phyloP scores from a whole-genome alignment of 768 basidiomycete genomes.

The Boletus pseudo-olivaceus region DNA sequence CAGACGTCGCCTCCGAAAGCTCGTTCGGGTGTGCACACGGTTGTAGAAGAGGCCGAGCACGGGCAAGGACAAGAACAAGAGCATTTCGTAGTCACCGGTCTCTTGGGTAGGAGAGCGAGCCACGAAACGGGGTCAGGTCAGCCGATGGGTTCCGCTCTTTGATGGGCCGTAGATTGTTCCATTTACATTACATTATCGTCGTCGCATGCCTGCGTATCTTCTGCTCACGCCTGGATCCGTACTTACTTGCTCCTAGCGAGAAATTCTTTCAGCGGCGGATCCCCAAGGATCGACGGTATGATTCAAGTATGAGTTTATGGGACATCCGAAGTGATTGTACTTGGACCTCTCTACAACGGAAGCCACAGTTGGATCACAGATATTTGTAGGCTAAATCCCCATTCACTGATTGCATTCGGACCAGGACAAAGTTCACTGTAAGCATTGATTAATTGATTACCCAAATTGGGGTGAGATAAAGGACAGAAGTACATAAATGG shows the following conservation, averaged over 20 bases:
- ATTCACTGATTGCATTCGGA: too few species aligned
- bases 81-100: conserved; percentile 2
- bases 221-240: not conserved
- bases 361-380: too few species aligned
- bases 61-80: conserved; percentile 18
- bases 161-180: conserved; percentile 4
- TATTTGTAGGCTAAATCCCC: too few species aligned
- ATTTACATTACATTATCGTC: not conserved
- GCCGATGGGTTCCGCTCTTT: conserved; percentile 30
- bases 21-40: conserved; percentile 21
- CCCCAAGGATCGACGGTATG: not conserved
- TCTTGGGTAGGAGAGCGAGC: conserved; percentile 4
- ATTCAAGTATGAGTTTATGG: not conserved
- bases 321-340: not conserved
- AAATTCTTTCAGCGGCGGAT: not conserved
- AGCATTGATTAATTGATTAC: not conserved
- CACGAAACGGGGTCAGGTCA: conserved; percentile 16
- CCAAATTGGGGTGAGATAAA: not conserved
- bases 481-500: not conserved
- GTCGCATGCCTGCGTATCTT: not conserved
- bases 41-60: conserved; percentile 25
- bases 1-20: conserved; percentile 13
- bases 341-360: not conserved
- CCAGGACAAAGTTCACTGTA: not conserved
- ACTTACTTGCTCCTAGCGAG: not conserved